Base-by-base conservation (phyloP, 352 stramenopile genomes). In the Peronosclerospora sorghi region DNA sequence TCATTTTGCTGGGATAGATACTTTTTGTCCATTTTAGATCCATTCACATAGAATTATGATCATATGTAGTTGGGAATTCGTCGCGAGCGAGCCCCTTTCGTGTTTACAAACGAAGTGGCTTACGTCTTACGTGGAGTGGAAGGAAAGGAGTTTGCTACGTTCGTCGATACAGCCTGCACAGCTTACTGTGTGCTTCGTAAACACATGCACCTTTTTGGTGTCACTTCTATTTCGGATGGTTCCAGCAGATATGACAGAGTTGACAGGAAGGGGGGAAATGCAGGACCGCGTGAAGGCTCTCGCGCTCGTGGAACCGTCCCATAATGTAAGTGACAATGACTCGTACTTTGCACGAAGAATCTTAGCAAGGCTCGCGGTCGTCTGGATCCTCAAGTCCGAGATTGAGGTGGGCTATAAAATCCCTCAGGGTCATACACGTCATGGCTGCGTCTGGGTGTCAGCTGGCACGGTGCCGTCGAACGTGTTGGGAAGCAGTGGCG, bases 101-200 rank as follows among this genome's bases (percentile, higher is more conserved):
- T n/a, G n/a, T n/a, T n/a, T n/a, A n/a, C n/a, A n/a, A n/a, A 72
- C 36, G 82, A 91, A 44, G 91, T 94, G 79, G 82, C 82, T 0
- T 79, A 90, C 42, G 80, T 92, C n/a, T 52, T 93, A 21, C 79
- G 80, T 18, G 82, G 82, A 20, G 75, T 69, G 1, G 72, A 91
- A 9, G 77, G 73, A 20, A 68, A 73, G 23, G 69, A 86, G 19
- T 94, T 87, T 48, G 15, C 32, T 5, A 72, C 75, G 36, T 94
- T 92, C 41, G 57, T 84, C 2, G 59, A 79, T 23, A 86, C 72
- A 27, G 78, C 70, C 37, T 82, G 70, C 37, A 78, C 48, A 19
- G 79, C 82, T 7, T 92, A 84, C 55, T 76, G 68, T 20, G 59
- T 88, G 29, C 55, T 86, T 12, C 79, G 82, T 49, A 88, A 83